These are phyloP conservation scores for Geotrichum restrictum DNA, from an alignment of 1,139 yeast species.

Conservation along the genomic window DNA sequence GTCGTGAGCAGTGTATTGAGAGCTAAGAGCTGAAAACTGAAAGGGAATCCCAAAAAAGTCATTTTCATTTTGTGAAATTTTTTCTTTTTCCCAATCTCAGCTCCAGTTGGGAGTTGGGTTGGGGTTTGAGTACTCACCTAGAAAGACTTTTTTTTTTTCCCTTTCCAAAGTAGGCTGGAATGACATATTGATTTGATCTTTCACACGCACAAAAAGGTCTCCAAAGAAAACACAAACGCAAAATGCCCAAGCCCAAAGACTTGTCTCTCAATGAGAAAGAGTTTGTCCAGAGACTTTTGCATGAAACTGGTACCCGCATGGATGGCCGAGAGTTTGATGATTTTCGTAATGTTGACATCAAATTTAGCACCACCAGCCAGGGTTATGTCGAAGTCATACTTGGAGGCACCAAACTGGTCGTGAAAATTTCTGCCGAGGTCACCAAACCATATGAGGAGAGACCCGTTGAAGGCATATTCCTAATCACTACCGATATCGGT, in stretches of 20 bases:
- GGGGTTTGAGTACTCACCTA: slow-evolving; percentile 1
- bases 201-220: background rate
- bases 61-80: too few relatives aligned
- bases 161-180: too few relatives aligned
- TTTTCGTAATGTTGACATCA: slow-evolving; percentile 59
- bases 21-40: too few relatives aligned
- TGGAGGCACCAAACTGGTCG: slow-evolving; percentile 70
- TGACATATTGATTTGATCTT: too few relatives aligned
- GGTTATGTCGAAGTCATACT: slow-evolving; percentile 77
- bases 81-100: background rate
- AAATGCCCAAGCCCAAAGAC: slow-evolving; percentile 57
- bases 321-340: slow-evolving; percentile 68
- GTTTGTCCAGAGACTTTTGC: slow-evolving; percentile 58
- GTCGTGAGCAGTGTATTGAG: too few relatives aligned
- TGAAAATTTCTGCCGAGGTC: slow-evolving; percentile 76
- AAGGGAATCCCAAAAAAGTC: too few relatives aligned
- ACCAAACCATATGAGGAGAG: slow-evolving; percentile 81
- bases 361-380: slow-evolving; percentile 60
- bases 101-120: slow-evolving; percentile 11
- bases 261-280: slow-evolving; percentile 62
- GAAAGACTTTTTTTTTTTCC: background rate
- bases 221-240: background rate
- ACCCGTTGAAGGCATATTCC: slow-evolving; percentile 88
- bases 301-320: slow-evolving; percentile 54
- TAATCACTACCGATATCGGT: slow-evolving; percentile 77